These are phyloP conservation scores for Penicillium sp. DNA, from an alignment of 2,329 filamentous ascomycete genomes.

Conservation along the genomic window DNA sequence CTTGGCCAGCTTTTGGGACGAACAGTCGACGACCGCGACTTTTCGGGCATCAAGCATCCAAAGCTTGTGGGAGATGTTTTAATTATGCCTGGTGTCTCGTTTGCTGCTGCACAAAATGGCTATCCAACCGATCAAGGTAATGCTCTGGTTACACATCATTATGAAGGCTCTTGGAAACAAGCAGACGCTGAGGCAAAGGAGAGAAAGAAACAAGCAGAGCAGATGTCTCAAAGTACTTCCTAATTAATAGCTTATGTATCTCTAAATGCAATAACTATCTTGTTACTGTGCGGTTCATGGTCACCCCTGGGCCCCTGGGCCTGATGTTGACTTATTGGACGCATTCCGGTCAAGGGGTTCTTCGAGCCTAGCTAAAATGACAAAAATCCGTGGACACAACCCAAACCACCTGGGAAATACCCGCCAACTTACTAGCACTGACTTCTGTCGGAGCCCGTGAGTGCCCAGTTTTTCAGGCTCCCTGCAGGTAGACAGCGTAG, in stretches of 20 bases:
- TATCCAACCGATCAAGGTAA: slow-evolving; percentile 18
- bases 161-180: slow-evolving; percentile 22
- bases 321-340: too few species aligned
- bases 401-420: too few species aligned
- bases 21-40: slow-evolving; percentile 25
- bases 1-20: slow-evolving; percentile 17
- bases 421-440: too few species aligned
- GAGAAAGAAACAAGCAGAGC: slow-evolving; percentile 13
- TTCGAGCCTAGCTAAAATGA: too few species aligned
- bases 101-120: slow-evolving; percentile 26
- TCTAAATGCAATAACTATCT: too few species aligned
- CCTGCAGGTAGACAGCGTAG: too few species aligned
- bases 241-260: neutral
- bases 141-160: slow-evolving; percentile 19
- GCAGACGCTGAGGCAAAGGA: slow-evolving; percentile 18
- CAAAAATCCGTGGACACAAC: too few species aligned
- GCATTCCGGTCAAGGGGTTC: too few species aligned
- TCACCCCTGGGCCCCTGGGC: too few species aligned
- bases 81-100: slow-evolving; percentile 27
- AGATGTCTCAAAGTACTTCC: neutral
- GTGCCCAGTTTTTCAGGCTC: too few species aligned
- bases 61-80: slow-evolving; percentile 28
- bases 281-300: too few species aligned
- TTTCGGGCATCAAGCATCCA: slow-evolving; percentile 21
- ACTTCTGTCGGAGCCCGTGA: too few species aligned